These are phyloP conservation scores for Arachnomyces sp. DNA, from an alignment of 2,329 filamentous ascomycete genomes.

Conservation along the genomic window DNA sequence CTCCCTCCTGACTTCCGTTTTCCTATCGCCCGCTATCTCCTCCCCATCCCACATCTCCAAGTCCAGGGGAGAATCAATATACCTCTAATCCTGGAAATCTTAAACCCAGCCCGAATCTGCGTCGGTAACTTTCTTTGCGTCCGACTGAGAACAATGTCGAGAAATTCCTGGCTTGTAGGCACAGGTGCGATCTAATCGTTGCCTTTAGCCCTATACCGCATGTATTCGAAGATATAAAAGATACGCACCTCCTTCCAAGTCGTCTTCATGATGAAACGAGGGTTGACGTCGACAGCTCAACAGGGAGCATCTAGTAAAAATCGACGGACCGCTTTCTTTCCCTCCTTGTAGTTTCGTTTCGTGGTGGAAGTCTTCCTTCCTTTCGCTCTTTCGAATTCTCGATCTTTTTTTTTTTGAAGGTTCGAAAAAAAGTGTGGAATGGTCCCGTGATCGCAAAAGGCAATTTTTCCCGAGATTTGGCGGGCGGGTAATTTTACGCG, in stretches of 20 bases:
- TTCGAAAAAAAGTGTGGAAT: too few relatives aligned
- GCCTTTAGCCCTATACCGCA: not conserved
- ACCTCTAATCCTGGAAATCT: constrained; percentile 82
- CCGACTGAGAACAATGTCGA: constrained; percentile 91
- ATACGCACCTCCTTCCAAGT: constrained; percentile 49
- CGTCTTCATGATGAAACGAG: constrained; percentile 45
- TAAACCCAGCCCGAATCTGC: constrained; percentile 91
- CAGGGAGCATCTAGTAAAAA: constrained; percentile 14
- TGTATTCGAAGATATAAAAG: not conserved
- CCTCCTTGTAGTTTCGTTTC: too few relatives aligned
- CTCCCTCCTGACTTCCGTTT: not conserved
- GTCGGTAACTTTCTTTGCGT: constrained; percentile 90
- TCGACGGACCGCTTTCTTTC: constrained; percentile 5
- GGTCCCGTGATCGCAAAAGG: constrained; percentile 1
- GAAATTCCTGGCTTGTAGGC: constrained; percentile 87
- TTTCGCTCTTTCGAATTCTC: too few relatives aligned
- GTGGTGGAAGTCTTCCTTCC: too few relatives aligned
- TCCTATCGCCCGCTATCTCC: not conserved
- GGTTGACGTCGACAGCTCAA: constrained; percentile 21
- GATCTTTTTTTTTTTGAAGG: too few relatives aligned
- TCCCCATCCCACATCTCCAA: not conserved
- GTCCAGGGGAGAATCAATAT: constrained; percentile 9
- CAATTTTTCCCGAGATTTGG: constrained; percentile 6
- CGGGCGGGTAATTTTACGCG: not conserved
- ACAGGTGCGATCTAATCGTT: constrained; percentile 63